Evolutionary conservation across 352 stramenopile genomes (phyloP), one percentile per base, ranked within the genome.

Genomic region (Phytophthora vignae): DNA sequence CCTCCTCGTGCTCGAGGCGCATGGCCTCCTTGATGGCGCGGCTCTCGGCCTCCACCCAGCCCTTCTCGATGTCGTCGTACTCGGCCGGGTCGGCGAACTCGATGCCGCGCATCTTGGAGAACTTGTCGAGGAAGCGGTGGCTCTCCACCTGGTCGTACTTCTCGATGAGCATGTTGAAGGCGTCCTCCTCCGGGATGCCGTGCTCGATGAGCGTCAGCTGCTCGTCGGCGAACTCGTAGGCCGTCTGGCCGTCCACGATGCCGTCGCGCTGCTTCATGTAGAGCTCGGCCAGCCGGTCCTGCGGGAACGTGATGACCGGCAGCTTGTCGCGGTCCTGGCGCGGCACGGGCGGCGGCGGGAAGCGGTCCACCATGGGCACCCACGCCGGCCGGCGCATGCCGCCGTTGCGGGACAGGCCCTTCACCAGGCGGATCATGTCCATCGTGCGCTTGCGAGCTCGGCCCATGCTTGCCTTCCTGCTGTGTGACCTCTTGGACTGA

Each of bases 221-320:
- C 60, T 96, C 88, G 67, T 96, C 88, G 4, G 88, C 88, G 69
- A 96, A 96, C 68, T 96, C 88, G 77, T 94, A 94, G 46, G 88
- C 88, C 10, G 88, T 96, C 75, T 94, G 87, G 62, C 76, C 75
- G 69, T 96, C 88, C 38, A 90, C 79, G 29, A 92, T 67, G 40
- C 84, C 87, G 29, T 90, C 74, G 64, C 84, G 83, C 64, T 84
- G 75, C 73, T 88, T 89, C 78, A 94, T 87, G 74, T 96, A 96
- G 33, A 96, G 71, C 64, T 93, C 85, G 15, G 88, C 88, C 50
- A 96, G 79, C 63, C 88, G 85, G 74, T 96, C 88, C 77, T 96
- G 88, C 27, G 88, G 88, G 76, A 96, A 96, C 76, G 77, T 89
- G 76, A 96, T 92, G 48, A 90, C 73, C 48, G 87, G 88, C 27